A percentile compares a stretch with the other conserved stretches of the same genome.
phyloP scores from a whole-genome alignment of 2,329 filamentous ascomycete species.

The Aspergillus neotritici region DNA sequence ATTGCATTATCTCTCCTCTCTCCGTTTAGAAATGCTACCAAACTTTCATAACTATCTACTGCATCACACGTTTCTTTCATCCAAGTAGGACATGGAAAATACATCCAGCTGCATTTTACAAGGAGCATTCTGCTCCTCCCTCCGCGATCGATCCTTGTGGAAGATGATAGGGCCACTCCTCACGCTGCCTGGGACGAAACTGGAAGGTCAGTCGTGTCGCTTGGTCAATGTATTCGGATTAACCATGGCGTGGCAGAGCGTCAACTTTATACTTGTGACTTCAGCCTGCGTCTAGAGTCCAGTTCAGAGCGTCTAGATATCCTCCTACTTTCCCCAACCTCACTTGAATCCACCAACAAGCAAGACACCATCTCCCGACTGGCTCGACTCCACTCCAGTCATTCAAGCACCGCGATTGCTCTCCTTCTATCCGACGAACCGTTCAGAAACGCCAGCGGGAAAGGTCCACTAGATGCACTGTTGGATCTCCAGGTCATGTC shows the following conservation, averaged over 20 bases:
- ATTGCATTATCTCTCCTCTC: slow-evolving; percentile 8
- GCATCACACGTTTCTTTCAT: not conserved
- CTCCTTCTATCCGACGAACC: slow-evolving; percentile 21
- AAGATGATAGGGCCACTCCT: slow-evolving; percentile 21
- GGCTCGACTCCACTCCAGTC: slow-evolving; percentile 9
- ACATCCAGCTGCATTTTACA: not conserved
- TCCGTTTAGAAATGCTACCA: not conserved
- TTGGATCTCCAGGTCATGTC: slow-evolving; percentile 24
- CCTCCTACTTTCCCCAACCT: slow-evolving; percentile 17
- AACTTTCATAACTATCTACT: not conserved
- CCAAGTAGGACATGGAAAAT: not conserved
- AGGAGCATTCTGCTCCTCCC: slow-evolving; percentile 36
- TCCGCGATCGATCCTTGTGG: slow-evolving; percentile 37
- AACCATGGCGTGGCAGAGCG: slow-evolving; percentile 10
- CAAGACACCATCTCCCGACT: slow-evolving; percentile 15
- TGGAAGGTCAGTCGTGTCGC: slow-evolving; percentile 17
- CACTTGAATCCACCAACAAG: slow-evolving; percentile 11
- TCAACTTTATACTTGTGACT: slow-evolving; percentile 14
- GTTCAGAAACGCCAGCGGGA: slow-evolving; percentile 16
- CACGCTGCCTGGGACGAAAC: slow-evolving; percentile 2
- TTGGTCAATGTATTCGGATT: not conserved
- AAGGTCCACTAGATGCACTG: slow-evolving; percentile 14
- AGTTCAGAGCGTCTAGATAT: slow-evolving; percentile 9
- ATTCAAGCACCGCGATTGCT: slow-evolving; percentile 13
- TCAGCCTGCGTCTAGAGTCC: slow-evolving; percentile 12